These are phyloP conservation scores for Exophiala spinifera DNA, from an alignment of 2,329 filamentous ascomycete species.

Conservation along the genomic window DNA sequence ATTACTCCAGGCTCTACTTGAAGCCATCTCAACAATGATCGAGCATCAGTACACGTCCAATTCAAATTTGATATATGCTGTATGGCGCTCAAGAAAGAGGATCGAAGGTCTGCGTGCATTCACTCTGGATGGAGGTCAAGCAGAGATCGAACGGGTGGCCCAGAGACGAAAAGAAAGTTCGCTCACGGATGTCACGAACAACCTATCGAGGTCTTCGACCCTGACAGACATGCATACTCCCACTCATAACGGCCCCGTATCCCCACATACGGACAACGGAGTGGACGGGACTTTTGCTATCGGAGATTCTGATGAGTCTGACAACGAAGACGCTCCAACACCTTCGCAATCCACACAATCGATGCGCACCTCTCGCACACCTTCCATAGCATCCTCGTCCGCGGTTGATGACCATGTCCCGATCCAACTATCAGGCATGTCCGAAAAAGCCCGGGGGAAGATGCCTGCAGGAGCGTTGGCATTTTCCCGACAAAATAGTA, in stretches of 20 bases:
- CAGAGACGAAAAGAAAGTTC: constrained; percentile 40
- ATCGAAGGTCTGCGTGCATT: constrained; percentile 84
- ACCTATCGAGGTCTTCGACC: constrained; percentile 19
- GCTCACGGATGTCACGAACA: constrained; percentile 44
- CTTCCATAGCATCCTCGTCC: constrained; percentile 64
- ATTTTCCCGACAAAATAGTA: constrained; percentile 89
- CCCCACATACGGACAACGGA: constrained; percentile 10
- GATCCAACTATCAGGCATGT: constrained; percentile 83
- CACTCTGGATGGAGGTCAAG: constrained; percentile 85
- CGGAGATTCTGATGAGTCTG: constrained; percentile 76
- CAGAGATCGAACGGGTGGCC: constrained; percentile 71
- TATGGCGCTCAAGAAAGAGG: constrained; percentile 74
- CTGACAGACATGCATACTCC: constrained; percentile 11
- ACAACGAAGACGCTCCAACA: constrained; percentile 61
- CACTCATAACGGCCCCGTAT: constrained; percentile 8
- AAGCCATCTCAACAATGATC: constrained; percentile 83
- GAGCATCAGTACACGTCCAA: constrained; percentile 80
- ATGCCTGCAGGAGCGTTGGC: constrained; percentile 79
- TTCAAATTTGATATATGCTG: constrained; percentile 72
- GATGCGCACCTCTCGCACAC: constrained; percentile 56
- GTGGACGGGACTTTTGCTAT: constrained; percentile 80
- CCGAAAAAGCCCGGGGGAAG: constrained; percentile 93
- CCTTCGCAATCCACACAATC: constrained; percentile 56
- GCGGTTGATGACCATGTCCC: constrained; percentile 75
- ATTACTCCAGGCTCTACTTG: constrained; percentile 75